phyloP scores from a whole-genome alignment of 2,329 filamentous ascomycete species.

The Colletotrichum sp. region DNA sequence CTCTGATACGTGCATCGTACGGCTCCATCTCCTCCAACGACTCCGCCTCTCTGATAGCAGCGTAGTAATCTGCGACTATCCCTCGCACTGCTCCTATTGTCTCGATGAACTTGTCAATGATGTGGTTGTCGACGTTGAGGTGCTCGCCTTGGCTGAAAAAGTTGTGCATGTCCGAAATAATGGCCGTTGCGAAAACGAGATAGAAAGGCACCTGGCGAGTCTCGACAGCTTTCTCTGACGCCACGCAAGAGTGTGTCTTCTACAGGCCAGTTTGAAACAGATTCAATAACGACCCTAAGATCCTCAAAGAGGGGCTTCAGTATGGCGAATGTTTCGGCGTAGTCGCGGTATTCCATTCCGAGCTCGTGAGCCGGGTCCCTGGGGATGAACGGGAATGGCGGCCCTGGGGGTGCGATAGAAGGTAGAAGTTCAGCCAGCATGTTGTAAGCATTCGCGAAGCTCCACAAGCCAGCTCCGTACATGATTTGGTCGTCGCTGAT shows the following conservation, averaged over 20 bases:
- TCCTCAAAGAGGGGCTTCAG: not conserved
- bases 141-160: not conserved
- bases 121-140: conserved; percentile 27
- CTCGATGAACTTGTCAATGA: conserved; percentile 17
- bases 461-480: not conserved
- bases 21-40: not conserved
- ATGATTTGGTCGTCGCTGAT: not conserved
- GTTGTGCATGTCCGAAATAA: conserved; percentile 42
- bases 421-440: not conserved
- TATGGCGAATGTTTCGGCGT: not conserved
- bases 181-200: conserved; percentile 43
- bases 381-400: not conserved
- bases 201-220: conserved; percentile 37
- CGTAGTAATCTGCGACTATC: not conserved
- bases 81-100: not conserved
- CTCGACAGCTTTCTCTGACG: conserved; percentile 32
- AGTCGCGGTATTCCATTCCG: not conserved
- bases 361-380: not conserved
- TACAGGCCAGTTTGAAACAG: conserved; percentile 28
- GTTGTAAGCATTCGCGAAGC: not conserved
- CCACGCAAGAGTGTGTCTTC: conserved; percentile 43
- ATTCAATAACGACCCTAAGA: conserved; percentile 18
- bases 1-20: not conserved
- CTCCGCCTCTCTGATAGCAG: not conserved
- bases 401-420: not conserved